Evolutionary conservation across 1,284 basidiomycete species (phyloP).

Genomic region (Irpex sp.): DNA sequence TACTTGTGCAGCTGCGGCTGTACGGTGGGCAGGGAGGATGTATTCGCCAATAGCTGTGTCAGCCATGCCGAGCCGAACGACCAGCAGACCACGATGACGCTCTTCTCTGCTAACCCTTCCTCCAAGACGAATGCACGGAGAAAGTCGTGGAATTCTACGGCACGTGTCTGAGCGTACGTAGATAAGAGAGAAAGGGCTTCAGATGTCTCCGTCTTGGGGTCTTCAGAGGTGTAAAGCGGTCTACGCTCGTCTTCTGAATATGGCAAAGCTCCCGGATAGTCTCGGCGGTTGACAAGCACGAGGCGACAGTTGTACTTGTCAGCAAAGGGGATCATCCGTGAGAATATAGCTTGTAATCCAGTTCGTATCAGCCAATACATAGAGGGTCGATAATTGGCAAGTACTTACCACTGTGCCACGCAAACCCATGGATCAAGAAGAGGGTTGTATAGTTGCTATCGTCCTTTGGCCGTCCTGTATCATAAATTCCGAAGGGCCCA

Average conservation of each 20-base stretch:
- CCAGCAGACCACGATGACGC: conserved; percentile 25
- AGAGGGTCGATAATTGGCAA: too few species aligned
- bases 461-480: conserved; percentile 65
- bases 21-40: conserved; percentile 17
- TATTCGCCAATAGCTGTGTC: conserved; percentile 24
- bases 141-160: conserved; percentile 23
- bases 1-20: conserved; percentile 5
- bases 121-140: conserved; percentile 16
- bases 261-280: conserved; percentile 34
- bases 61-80: conserved; percentile 27
- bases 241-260: conserved; percentile 27
- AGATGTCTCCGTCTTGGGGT: conserved; percentile 1
- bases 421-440: conserved; percentile 17
- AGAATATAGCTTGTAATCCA: conserved; percentile 20
- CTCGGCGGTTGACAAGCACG: conserved; percentile 37
- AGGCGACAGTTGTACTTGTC: conserved; percentile 28
- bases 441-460: conserved; percentile 39
- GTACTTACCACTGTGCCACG: conserved; percentile 14
- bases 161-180: conserved; percentile 18
- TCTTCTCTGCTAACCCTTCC: conserved; percentile 19
- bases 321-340: conserved; percentile 20
- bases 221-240: conserved; percentile 9
- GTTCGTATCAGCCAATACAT: too few species aligned
- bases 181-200: conserved; percentile 20
- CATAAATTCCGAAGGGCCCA: conserved; percentile 47